A percentile compares a stretch with the other conserved stretches of the same genome.
Conservation (phyloP, 768 basidiomycete genomes). For the Boletus reticulatus region DNA sequence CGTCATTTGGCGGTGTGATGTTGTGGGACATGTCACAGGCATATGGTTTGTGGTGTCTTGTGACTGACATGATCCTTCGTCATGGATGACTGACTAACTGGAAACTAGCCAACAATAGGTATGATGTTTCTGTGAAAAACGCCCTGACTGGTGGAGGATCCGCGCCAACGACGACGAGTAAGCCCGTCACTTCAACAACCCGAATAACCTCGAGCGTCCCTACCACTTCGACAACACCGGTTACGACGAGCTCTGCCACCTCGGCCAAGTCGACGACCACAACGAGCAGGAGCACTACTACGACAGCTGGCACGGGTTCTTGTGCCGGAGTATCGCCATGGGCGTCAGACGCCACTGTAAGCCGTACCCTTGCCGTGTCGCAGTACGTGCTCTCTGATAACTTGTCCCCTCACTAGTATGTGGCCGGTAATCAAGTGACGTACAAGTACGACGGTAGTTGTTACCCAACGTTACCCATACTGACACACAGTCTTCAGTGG, state of each 20-base stretch:
- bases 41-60: slow-evolving; percentile 29
- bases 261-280: slow-evolving; percentile 7
- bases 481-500: slow-evolving; percentile 31
- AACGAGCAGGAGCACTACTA: slow-evolving; percentile 3
- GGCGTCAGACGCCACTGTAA: slow-evolving; percentile 38
- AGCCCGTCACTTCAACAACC: slow-evolving; percentile 21
- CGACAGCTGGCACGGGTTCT: slow-evolving; percentile 19
- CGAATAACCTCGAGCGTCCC: not conserved
- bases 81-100: not conserved
- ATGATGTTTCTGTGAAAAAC: slow-evolving; percentile 59
- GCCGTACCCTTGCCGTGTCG: slow-evolving; percentile 7
- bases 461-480: not conserved
- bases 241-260: slow-evolving; percentile 2
- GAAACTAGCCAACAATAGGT: slow-evolving; percentile 51
- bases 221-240: not conserved
- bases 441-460: slow-evolving; percentile 36
- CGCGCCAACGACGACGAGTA: not conserved
- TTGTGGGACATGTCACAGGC: slow-evolving; percentile 48
- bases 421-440: slow-evolving; percentile 41
- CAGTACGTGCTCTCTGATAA: not conserved
- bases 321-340: slow-evolving; percentile 47
- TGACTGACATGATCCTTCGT: not conserved
- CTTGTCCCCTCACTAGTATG: slow-evolving; percentile 34
- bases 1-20: slow-evolving; percentile 48
- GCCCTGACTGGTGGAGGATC: slow-evolving; percentile 40